Evolutionary conservation across 768 basidiomycete genomes (phyloP), one percentile per base, ranked within the genome.

Genomic region (Boletus insuetus): DNA sequence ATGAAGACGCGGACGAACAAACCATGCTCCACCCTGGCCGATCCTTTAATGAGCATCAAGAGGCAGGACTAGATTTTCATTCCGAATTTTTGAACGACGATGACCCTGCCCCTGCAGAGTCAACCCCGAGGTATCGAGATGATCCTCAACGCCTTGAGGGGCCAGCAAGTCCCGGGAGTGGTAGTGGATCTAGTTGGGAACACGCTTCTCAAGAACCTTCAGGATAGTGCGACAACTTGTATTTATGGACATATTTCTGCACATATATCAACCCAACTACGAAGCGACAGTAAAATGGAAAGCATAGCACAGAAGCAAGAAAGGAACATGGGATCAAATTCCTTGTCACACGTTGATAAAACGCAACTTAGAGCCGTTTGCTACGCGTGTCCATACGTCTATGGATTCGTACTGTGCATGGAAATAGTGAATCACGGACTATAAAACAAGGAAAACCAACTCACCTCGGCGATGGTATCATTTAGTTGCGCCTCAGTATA

Each of bases 401-500:
- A 95, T 77, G 45, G 86, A 80, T 70, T 97, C 94, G 69, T 97
- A 98, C 95, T 98, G 65, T 8, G 58, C 13, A 59, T 29, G 42
- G 35, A 47, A 51, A 64, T 56, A 51, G 46, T 64, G 24, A 59
- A 49, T 19, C 4, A 31, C 13, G 31, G 19, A 16, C 29, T 29
- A 45, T 40, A 24, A 51, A 50, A 57, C 20, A 22, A 14, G 55
- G 49, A 41, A 51, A 1, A 16, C 24, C 19, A 49, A 67, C 85
- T 69, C 65, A 94, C 94, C 77, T 89, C 79, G 17, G 78, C 64
- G 48, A 98, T 87, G 1, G 92, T 91, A 58, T 91, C 86, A 78
- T 88, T 91, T 14, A 99, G 79, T 71, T 94, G 89, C 2, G 81
- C 84, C 69, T 99, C 96, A 14, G 93, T 98, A 73, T 88, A 97